Conservation (phyloP, 306 rosid genomes). For the Medicago truncatula region DNA sequence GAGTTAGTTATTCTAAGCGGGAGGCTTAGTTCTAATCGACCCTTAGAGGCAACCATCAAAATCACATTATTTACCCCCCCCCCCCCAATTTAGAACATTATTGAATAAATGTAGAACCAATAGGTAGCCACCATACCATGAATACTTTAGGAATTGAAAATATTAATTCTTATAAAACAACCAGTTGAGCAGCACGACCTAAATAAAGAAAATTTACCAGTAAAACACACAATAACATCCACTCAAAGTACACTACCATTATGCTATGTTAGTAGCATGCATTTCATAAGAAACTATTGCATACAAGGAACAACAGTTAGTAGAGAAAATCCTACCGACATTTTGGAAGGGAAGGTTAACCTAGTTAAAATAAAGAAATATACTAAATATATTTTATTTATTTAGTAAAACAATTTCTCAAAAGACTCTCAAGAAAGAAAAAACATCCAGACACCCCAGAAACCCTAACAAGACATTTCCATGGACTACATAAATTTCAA, state of each 20-base stretch:
- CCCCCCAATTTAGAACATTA: too few relatives aligned
- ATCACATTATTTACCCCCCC: background rate
- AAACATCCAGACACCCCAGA: background rate
- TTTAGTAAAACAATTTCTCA: background rate
- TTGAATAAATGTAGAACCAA: background rate
- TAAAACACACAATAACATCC: background rate
- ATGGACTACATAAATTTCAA: background rate
- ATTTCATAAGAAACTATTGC: background rate
- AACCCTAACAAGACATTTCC: background rate
- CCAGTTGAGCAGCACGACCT: conserved; percentile 20
- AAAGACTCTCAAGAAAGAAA: background rate
- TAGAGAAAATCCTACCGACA: background rate
- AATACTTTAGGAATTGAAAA: background rate
- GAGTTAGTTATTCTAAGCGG: too few relatives aligned
- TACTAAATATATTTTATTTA: background rate
- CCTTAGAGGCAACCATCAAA: too few relatives aligned
- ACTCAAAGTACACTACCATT: background rate
- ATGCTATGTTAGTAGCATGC: background rate
- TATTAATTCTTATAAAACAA: background rate
- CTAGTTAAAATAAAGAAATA: background rate
- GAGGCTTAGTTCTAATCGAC: too few relatives aligned
- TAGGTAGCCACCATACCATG: background rate
- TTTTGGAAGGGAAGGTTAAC: background rate
- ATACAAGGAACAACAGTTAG: background rate
- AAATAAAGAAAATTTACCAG: background rate